Evolutionary conservation across 2,329 filamentous ascomycete species (phyloP).

Genomic region (Corynespora cassiicola): DNA sequence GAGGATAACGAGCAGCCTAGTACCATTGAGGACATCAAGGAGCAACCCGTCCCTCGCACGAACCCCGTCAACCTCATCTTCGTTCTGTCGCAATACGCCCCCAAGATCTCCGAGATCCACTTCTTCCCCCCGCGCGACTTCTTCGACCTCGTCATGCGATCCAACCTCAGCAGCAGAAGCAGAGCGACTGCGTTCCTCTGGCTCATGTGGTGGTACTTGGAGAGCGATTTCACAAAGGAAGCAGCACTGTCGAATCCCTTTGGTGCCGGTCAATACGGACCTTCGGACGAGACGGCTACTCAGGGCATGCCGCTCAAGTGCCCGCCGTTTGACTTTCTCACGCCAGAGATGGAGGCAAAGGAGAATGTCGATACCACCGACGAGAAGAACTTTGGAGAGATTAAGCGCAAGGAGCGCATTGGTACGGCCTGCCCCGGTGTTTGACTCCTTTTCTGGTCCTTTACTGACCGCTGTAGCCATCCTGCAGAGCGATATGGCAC

Average conservation of each 20-base stretch:
- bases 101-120: conserved; percentile 91
- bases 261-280: conserved; percentile 60
- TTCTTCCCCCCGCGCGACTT: conserved; percentile 88
- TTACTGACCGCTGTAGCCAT: no score
- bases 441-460: not conserved
- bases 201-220: conserved; percentile 99
- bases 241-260: conserved; percentile 92
- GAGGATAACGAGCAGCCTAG: conserved; percentile 88
- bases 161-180: conserved; percentile 79
- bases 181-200: conserved; percentile 90
- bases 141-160: conserved; percentile 95
- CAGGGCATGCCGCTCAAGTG: conserved; percentile 62
- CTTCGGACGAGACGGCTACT: conserved; percentile 42
- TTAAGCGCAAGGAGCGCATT: conserved; percentile 76
- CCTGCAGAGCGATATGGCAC: conserved; percentile 76
- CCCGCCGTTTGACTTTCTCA: conserved; percentile 70
- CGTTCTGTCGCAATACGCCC: conserved; percentile 85
- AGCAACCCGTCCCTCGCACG: conserved; percentile 73
- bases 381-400: conserved; percentile 73
- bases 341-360: conserved; percentile 66
- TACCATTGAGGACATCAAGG: conserved; percentile 82
- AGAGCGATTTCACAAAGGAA: conserved; percentile 91
- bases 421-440: no score
- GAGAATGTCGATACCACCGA: conserved; percentile 79
- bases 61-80: conserved; percentile 99